Evolutionary conservation across 2,329 filamentous ascomycete genomes (phyloP).

Genomic region (Pseudocercospora musae): DNA sequence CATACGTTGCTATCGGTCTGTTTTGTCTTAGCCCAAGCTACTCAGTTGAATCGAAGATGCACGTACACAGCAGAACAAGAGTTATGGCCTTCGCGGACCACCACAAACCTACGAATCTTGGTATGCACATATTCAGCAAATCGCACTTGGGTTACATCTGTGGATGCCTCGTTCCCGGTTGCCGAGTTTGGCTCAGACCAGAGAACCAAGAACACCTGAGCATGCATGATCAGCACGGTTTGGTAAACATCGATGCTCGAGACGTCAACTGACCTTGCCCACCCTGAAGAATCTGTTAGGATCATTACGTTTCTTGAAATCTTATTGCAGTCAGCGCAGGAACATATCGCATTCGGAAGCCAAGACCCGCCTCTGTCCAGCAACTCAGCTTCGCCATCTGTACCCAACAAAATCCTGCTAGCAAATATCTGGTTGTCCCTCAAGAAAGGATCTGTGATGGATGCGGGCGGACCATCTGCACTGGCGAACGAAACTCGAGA

Average conservation of each 20-base stretch:
- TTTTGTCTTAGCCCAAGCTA: not conserved
- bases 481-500: not conserved
- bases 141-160: not conserved
- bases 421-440: not conserved
- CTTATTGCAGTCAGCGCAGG: not conserved
- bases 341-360: not conserved
- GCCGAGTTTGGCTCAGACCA: slow-evolving; percentile 25
- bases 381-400: not conserved
- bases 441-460: not conserved
- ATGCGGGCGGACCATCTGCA: not conserved
- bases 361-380: not conserved
- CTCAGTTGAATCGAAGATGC: not conserved
- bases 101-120: slow-evolving; percentile 29
- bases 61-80: slow-evolving; percentile 21
- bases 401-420: not conserved
- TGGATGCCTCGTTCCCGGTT: slow-evolving; percentile 3
- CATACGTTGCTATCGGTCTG: slow-evolving; percentile 27
- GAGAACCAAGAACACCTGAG: slow-evolving; percentile 21
- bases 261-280: not conserved
- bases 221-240: not conserved
- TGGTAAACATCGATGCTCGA: not conserved
- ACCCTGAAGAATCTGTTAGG: not conserved
- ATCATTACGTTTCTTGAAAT: not conserved
- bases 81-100: slow-evolving; percentile 18
- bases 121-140: slow-evolving; percentile 20